Base-by-base conservation (phyloP, 148 eudicot genomes). In the Nepenthes mirabilis region DNA sequence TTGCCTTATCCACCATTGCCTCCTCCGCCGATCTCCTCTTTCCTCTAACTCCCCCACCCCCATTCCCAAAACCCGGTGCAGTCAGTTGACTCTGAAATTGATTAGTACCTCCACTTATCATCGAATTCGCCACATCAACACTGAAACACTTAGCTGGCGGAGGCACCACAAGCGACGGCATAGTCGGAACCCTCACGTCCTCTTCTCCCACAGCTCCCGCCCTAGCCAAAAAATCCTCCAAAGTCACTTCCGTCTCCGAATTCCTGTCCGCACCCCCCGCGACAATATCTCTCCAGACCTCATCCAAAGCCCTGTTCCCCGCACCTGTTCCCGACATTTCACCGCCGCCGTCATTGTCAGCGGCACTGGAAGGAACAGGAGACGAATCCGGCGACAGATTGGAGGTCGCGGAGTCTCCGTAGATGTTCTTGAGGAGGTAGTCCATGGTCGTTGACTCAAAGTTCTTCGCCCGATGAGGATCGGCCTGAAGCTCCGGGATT, bases 211-310 rank as follows among this genome's bases (percentile, higher is more conserved):
- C 83, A 2, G 83, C 77, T 7, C 87, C 83, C 2, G 83, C 83
- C 69, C 77, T 74, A 0, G 79, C 56, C 51, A 82, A 62, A 54
- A 70, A 83, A 63, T 72, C 80, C 75, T 83, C 88, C 69, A 83
- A 65, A 1, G 84, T 83, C 88, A 83, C 80, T 66, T 60, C 68
- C 45, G 45, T 40, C 45, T 40, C 45, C 6, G 45, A 40, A 4
- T 3, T 40, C 4, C 45, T 40, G 45, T 40, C 8, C 45, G 6
- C 45, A 8, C 45, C 45, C 4, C 45, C 45, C 8, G 45, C 45
- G 8, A 40, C 45, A 56, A 74, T 62, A 52, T 79, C 80, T 37
- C 67, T 74, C 83, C 81, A 76, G 36, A 78, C 83, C 66, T 73
- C 82, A 33, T 74, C 85, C 33, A 65, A 75, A 53, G 71, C 69